Evolutionary conservation across 208 protist genomes (phyloP).

Genomic region (Trichomonas tenax): DNA sequence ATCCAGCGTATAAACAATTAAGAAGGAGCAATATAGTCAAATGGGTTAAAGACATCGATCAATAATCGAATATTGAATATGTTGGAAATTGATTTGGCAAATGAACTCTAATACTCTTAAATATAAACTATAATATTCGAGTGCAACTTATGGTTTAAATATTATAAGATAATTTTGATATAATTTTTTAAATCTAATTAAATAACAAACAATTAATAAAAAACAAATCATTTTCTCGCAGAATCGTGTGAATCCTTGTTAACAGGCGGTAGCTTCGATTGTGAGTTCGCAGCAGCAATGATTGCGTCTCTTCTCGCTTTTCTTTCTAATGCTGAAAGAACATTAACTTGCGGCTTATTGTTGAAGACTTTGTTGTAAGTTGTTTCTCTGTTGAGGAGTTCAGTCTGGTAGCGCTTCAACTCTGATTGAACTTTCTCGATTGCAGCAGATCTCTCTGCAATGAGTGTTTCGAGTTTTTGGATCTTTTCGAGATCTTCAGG

Average conservation of each 20-base stretch:
- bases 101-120: no score
- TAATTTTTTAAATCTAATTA: neutral
- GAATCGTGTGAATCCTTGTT: neutral
- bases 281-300: neutral
- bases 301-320: neutral
- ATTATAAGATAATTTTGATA: no score
- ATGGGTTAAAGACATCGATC: no score
- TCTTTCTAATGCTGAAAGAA: neutral
- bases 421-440: neutral
- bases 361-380: conserved; percentile 19
- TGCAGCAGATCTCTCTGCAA: neutral
- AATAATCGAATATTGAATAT: no score
- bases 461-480: neutral
- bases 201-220: neutral
- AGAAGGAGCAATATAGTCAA: no score
- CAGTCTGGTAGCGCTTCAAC: neutral
- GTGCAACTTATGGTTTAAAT: no score
- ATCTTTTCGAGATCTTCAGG: conserved; percentile 11
- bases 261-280: neutral
- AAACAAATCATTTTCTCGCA: neutral
- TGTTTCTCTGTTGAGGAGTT: neutral
- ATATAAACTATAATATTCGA: no score
- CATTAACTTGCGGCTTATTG: neutral
- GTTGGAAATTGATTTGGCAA: no score
- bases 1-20: no score